Evolutionary conservation across 2,329 filamentous ascomycete genomes (phyloP), one percentile per base, ranked within the genome.

Genomic region (Aspergillus fructus): DNA sequence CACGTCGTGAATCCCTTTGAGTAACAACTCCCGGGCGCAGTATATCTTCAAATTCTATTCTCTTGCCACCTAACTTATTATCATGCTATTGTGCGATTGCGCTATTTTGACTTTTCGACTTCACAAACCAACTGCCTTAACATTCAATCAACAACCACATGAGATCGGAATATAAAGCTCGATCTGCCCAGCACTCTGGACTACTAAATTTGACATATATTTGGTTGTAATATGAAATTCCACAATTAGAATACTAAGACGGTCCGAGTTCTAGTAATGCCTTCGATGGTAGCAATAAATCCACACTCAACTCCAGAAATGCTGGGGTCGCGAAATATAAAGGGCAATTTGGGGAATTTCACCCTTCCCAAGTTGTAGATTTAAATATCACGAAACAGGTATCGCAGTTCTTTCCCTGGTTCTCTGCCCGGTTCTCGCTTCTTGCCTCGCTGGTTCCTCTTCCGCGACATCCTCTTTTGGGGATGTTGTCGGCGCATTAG

Each of bases 401-500:
- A 60, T 59, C 19, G 60, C 58, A 34, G 46, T 58, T 42, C 50
- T 59, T 46, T 57, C 59, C 49, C 68, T 64, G 33, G 66, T 61
- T 55, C 66, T 66, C 41, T 66, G 66, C 53, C 63, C 66, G 12
- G 60, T 68, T 63, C 68, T 73, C 33, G 69, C 67, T 53, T 66
- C 67, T 54, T 66, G 72, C 57, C 67, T 68, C 49, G 64, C 70
- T 55, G 70, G 63, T 56, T 71, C 68, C 13, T 62, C 37, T 21
- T 49, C 53, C 19, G 39, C 23, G 4, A 9, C 30, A 17, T 49
- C 39, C 40, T 69, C 65, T 54, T 67, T 68, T 21, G 68, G 68
- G 6, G 73, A 62, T 33, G 70, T 64, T n/a, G 64, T 68, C 13
- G 78, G 77, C n/a, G 64, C 71, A 62, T 73, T 68, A 11, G 78